Evolutionary conservation across 2,329 filamentous ascomycete species (phyloP), one percentile per base, ranked within the genome.

Genomic region (Rhytidhysteron rufulum): DNA sequence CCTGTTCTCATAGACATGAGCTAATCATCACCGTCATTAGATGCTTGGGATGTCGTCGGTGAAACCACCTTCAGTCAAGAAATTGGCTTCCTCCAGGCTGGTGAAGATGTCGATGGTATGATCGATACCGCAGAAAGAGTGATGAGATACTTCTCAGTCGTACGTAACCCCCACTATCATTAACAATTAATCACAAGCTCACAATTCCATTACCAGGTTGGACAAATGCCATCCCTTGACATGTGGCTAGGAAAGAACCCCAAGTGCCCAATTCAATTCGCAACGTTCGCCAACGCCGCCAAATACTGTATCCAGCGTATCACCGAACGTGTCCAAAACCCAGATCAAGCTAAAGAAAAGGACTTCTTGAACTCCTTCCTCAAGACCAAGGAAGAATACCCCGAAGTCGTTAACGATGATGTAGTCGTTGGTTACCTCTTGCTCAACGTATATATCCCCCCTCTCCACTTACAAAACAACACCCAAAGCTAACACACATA

Each of bases 11-110:
- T n/a, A n/a, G n/a, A n/a, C n/a, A n/a, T n/a, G n/a, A n/a, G n/a
- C n/a, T n/a, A n/a, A n/a, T n/a, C 37, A n/a, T 39, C 21, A 16
- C 15, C 27, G 10, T 16, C 8, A 15, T n/a, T 34, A 46, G 37
- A 55, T 34, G 57, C 62, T 1, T 65, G 66, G 35, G 65, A 68
- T 25, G 59, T 70, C 5, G 49, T 72, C 1, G 63, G 65, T 1
- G 61, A 70, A 31, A 50, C 71, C 38, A 67, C 63, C 0, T 71
- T 69, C 45, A 58, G 60, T 15, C 61, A 64, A 44, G 59, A 58
- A n/a, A 55, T 70, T 6, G 69, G 68, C 1, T 71, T 72, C 47
- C 56, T 71, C 34, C 61, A 71, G 39, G 45, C 60, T 33, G 68
- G 63, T 0, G 49, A 51, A 15, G 69, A 72, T 40, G 54, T 71